A percentile compares a stretch with the other conserved stretches of the same genome.
These are phyloP conservation scores for Dissophora ornata DNA, from an alignment of 192 early-diverging fungal genomes.

Conservation along the genomic window DNA sequence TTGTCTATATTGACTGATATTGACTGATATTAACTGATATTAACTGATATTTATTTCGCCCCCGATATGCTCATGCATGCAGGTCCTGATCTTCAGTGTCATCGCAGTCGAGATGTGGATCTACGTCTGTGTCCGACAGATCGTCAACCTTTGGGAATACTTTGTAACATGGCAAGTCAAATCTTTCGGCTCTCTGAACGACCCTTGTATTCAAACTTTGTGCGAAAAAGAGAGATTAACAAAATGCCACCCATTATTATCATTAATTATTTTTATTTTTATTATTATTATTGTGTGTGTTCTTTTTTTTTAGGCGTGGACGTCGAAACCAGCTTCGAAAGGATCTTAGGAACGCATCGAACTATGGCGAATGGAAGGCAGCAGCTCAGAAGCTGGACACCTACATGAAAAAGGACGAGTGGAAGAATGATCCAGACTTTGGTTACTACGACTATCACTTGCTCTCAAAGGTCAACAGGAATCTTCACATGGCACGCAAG, in stretches of 20 bases:
- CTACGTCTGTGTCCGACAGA: slow-evolving; percentile 68
- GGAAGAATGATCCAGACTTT: slow-evolving; percentile 70
- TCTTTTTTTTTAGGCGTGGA: slow-evolving; percentile 62
- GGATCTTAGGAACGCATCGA: slow-evolving; percentile 61
- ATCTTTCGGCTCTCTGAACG: background rate
- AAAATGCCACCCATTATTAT: too few species aligned
- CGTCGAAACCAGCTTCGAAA: slow-evolving; percentile 57
- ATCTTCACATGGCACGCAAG: slow-evolving; percentile 51
- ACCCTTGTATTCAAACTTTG: background rate
- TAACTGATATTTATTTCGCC: too few species aligned
- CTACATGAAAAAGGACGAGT: slow-evolving; percentile 74
- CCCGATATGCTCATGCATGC: too few species aligned
- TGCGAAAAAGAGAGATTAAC: background rate
- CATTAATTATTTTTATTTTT: too few species aligned
- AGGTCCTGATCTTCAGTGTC: slow-evolving; percentile 66
- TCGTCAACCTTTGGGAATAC: slow-evolving; percentile 75
- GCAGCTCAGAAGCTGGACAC: slow-evolving; percentile 70
- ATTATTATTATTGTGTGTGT: too few species aligned
- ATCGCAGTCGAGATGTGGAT: slow-evolving; percentile 70
- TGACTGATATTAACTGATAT: too few species aligned
- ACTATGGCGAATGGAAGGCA: slow-evolving; percentile 72
- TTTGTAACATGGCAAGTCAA: slow-evolving; percentile 64
- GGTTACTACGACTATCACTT: slow-evolving; percentile 74
- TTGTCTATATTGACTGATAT: background rate
- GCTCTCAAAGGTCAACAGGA: slow-evolving; percentile 68